Conservation (phyloP, 306 rosid genomes). For the Phaseolus lunatus region DNA sequence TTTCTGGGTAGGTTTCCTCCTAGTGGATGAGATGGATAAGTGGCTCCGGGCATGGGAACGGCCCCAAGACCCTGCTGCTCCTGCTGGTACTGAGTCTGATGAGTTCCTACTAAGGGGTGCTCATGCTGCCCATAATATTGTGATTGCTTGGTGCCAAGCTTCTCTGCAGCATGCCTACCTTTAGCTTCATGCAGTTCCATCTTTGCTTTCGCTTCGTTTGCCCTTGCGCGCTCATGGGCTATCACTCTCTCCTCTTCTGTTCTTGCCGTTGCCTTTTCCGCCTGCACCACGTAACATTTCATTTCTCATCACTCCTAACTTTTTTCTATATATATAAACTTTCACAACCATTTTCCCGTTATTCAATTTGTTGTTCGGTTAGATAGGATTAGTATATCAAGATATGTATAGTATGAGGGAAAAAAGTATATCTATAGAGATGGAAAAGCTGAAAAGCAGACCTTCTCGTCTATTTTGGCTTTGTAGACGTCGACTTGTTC, state of each 20-base stretch:
- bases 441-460: not conserved
- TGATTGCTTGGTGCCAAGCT: slow-evolving; percentile 43
- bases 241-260: slow-evolving; percentile 62
- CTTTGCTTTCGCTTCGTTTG: slow-evolving; percentile 70
- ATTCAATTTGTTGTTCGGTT: too few species aligned
- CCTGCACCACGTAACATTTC: slow-evolving; percentile 39
- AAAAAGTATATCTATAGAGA: not conserved
- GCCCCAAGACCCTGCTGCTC: slow-evolving; percentile 39
- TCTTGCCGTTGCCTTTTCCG: slow-evolving; percentile 61
- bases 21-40: slow-evolving; percentile 40
- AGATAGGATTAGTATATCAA: not conserved
- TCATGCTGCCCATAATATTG: slow-evolving; percentile 38
- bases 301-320: not conserved
- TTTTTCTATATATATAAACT: not conserved
- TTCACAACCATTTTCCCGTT: not conserved
- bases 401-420: not conserved
- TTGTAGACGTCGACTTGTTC: slow-evolving; percentile 51
- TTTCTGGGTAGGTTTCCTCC: slow-evolving; percentile 45
- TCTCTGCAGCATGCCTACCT: slow-evolving; percentile 67
- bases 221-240: slow-evolving; percentile 62
- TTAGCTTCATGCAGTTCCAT: slow-evolving; percentile 72
- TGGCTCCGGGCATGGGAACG: slow-evolving; percentile 34
- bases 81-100: not conserved
- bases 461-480: slow-evolving; percentile 74
- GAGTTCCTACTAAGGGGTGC: slow-evolving; percentile 2